phyloP scores from a whole-genome alignment of 177 flowering plant genomes.

The Vitis hybrid region DNA sequence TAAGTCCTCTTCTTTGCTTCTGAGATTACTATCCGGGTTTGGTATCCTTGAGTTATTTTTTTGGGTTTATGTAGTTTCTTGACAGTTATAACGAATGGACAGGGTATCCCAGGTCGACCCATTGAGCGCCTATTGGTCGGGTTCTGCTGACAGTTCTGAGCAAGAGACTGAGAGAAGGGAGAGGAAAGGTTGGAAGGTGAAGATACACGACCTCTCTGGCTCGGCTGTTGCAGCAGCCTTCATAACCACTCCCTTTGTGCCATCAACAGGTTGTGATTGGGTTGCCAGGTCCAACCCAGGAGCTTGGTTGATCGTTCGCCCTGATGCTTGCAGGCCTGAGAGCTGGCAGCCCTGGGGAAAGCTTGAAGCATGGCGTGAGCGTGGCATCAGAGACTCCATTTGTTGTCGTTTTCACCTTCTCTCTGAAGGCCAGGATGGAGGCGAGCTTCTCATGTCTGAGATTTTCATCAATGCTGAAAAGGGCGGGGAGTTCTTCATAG shows the following conservation, averaged over 20 bases:
- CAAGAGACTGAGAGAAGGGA: slow-evolving; percentile 62
- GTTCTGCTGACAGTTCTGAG: slow-evolving; percentile 31
- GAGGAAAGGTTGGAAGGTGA: slow-evolving; percentile 82
- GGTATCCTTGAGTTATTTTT: not conserved
- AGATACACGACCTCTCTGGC: slow-evolving; percentile 79
- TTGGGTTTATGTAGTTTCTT: not conserved
- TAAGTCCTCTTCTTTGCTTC: not conserved
- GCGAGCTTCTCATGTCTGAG: slow-evolving; percentile 67
- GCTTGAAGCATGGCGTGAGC: slow-evolving; percentile 95
- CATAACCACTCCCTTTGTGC: slow-evolving; percentile 83
- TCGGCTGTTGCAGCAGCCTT: slow-evolving; percentile 82
- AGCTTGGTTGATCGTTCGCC: slow-evolving; percentile 83
- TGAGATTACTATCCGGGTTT: not conserved
- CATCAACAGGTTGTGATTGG: slow-evolving; percentile 83
- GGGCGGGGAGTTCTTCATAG: slow-evolving; percentile 85
- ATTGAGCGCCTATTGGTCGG: slow-evolving; percentile 53
- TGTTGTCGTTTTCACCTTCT: slow-evolving; percentile 74
- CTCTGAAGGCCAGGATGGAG: slow-evolving; percentile 59
- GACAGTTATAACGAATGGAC: slow-evolving; percentile 19
- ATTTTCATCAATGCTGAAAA: slow-evolving; percentile 63
- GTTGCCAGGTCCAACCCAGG: slow-evolving; percentile 92
- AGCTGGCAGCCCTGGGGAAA: slow-evolving; percentile 98
- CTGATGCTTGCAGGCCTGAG: slow-evolving; percentile 56
- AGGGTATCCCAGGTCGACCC: slow-evolving; percentile 72
- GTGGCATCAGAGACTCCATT: slow-evolving; percentile 59